Percentiles rank a stretch among this genome's conserved stretches.
phyloP scores from a whole-genome alignment of 2,329 filamentous ascomycete species.

The Pseudophaeomoniella oleicola region DNA sequence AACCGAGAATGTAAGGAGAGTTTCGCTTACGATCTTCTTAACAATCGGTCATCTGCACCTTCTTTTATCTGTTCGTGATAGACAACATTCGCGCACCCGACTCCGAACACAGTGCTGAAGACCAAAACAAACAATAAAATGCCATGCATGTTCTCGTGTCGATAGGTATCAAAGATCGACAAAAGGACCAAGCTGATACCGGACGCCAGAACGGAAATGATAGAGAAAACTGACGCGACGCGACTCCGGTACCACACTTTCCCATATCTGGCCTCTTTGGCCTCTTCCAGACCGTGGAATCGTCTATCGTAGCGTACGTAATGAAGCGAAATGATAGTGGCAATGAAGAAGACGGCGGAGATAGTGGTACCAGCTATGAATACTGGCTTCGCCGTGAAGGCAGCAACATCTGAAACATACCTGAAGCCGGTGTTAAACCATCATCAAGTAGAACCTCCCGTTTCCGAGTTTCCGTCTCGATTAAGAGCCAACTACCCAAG shows the following conservation, averaged over 20 bases:
- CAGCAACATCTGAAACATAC: conserved; percentile 2
- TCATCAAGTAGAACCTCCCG: too few relatives aligned
- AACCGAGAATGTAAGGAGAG: too few relatives aligned
- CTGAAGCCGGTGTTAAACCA: too few relatives aligned
- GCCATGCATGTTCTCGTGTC: not conserved
- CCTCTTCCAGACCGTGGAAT: not conserved
- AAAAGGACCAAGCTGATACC: not conserved
- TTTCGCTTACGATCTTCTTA: not conserved
- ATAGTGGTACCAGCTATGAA: not conserved
- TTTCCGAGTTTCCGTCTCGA: too few relatives aligned
- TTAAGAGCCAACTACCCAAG: too few relatives aligned
- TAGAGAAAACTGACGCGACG: not conserved
- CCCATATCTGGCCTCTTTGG: not conserved
- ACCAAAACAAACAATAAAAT: not conserved
- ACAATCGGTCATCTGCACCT: not conserved
- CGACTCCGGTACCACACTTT: not conserved
- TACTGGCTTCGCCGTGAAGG: not conserved
- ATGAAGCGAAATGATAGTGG: conserved; percentile 1
- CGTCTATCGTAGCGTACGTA: conserved; percentile 1
- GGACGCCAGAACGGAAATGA: not conserved
- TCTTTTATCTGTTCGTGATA: not conserved
- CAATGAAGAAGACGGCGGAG: conserved; percentile 1
- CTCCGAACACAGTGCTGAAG: not conserved
- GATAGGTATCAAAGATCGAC: not conserved
- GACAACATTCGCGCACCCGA: not conserved